These are phyloP conservation scores for Tuber calosporum DNA, from an alignment of 495 filamentous ascomycete species.

Conservation along the genomic window DNA sequence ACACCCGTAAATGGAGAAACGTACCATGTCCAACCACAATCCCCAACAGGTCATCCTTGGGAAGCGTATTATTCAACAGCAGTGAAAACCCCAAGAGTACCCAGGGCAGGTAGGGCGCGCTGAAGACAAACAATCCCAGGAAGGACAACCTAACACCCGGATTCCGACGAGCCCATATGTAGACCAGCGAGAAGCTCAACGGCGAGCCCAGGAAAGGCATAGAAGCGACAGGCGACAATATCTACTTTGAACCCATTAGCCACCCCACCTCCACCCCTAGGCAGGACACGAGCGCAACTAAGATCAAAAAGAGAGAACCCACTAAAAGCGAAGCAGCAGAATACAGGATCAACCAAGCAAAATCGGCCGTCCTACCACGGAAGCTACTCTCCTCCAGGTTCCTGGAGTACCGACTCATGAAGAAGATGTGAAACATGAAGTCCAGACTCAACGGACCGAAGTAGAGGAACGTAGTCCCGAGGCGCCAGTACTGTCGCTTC, in stretches of 20 bases:
- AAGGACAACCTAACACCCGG: conserved; percentile 87
- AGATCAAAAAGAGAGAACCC: background rate
- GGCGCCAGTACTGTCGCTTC: conserved; percentile 92
- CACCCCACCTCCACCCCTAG: background rate
- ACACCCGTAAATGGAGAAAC: conserved; percentile 23
- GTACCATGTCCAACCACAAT: conserved; percentile 77
- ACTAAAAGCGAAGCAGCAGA: conserved; percentile 65
- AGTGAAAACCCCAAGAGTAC: conserved; percentile 87
- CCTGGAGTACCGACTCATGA: conserved; percentile 91
- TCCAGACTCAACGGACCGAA: conserved; percentile 92
- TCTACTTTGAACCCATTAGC: conserved; percentile 3
- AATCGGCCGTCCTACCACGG: conserved; percentile 73
- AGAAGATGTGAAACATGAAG: conserved; percentile 97
- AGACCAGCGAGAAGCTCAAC: conserved; percentile 84
- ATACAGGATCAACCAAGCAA: conserved; percentile 88
- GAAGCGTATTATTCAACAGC: conserved; percentile 73
- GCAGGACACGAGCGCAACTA: background rate
- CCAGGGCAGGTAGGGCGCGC: conserved; percentile 92
- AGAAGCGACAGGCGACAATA: conserved; percentile 72
- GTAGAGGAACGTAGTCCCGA: conserved; percentile 91
- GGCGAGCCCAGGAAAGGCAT: conserved; percentile 90
- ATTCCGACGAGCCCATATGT: conserved; percentile 95
- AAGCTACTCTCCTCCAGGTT: conserved; percentile 83
- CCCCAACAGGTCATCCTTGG: conserved; percentile 93
- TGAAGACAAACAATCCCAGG: conserved; percentile 80